Evolutionary conservation across 352 stramenopile species (phyloP).

Genomic region (Globisporangium heterothallicum): DNA sequence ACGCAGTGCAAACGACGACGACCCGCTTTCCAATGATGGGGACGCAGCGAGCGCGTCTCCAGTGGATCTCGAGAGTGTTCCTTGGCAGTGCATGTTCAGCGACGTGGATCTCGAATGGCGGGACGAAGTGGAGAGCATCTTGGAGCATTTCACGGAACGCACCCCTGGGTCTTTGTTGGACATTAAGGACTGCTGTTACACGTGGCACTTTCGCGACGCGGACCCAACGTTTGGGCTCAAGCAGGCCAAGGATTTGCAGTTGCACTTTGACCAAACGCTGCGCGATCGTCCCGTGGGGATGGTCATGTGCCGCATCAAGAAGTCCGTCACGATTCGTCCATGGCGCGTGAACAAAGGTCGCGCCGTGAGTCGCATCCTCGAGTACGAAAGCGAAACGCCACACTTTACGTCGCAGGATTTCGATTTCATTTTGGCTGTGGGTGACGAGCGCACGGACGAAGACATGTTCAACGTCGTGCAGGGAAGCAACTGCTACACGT

Average conservation of each 20-base stretch:
- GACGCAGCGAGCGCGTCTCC: background rate
- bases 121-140: constrained; percentile 73
- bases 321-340: constrained; percentile 84
- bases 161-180: constrained; percentile 83
- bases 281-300: constrained; percentile 76
- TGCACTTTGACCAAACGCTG: constrained; percentile 89
- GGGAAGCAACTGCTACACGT: constrained; percentile 86
- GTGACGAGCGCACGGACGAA: constrained; percentile 84
- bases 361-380: constrained; percentile 77
- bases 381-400: constrained; percentile 72
- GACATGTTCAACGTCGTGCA: constrained; percentile 90
- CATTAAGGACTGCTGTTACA: constrained; percentile 83
- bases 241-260: constrained; percentile 85
- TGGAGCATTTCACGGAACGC: constrained; percentile 85
- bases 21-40: background rate
- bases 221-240: constrained; percentile 82
- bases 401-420: constrained; percentile 75
- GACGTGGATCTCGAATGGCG: constrained; percentile 76
- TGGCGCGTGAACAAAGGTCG: constrained; percentile 86
- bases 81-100: constrained; percentile 82
- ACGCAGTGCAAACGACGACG: background rate
- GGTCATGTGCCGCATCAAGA: constrained; percentile 87
- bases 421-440: constrained; percentile 83
- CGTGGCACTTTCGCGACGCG: constrained; percentile 85
- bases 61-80: constrained; percentile 25